Conservation (phyloP, 2,329 filamentous ascomycete species). For the Pseudopyrenochaeta lycopersici region DNA sequence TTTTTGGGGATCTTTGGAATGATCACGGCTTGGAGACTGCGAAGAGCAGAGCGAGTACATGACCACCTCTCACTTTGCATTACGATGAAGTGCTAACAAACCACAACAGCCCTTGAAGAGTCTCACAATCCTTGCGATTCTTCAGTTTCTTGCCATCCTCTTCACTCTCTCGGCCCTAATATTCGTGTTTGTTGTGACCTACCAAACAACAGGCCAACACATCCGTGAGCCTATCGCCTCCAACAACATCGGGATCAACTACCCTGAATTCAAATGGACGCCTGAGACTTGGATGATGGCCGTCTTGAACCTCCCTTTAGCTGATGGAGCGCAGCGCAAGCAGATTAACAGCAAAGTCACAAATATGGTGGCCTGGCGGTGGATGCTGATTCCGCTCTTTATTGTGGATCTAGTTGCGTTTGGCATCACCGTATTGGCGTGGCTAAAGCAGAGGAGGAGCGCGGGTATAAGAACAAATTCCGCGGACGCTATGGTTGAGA, state of each 20-base stretch:
- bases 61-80: background rate
- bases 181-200: conserved; percentile 41
- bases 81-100: conserved; percentile 3
- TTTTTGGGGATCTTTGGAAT: conserved; percentile 42
- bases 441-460: conserved; percentile 31
- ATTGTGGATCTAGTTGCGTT: conserved; percentile 31
- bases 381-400: conserved; percentile 43
- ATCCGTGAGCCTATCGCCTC: conserved; percentile 31
- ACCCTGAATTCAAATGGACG: conserved; percentile 40
- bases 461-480: conserved; percentile 10
- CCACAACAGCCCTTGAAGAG: conserved; percentile 32
- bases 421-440: conserved; percentile 22
- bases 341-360: conserved; percentile 31
- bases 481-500: conserved; percentile 15
- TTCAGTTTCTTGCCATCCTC: conserved; percentile 37
- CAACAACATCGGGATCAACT: conserved; percentile 26
- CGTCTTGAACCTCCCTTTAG: conserved; percentile 38
- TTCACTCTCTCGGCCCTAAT: conserved; percentile 43
- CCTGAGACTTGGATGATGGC: conserved; percentile 46
- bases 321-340: conserved; percentile 16
- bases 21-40: conserved; percentile 37
- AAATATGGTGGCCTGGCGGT: conserved; percentile 44
- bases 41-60: conserved; percentile 14
- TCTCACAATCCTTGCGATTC: conserved; percentile 46
- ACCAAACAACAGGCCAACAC: conserved; percentile 36